Percentiles rank a stretch among this genome's conserved stretches.
phyloP scores from a whole-genome alignment of 148 eudicot species.

The Chenopodium quinoa region DNA sequence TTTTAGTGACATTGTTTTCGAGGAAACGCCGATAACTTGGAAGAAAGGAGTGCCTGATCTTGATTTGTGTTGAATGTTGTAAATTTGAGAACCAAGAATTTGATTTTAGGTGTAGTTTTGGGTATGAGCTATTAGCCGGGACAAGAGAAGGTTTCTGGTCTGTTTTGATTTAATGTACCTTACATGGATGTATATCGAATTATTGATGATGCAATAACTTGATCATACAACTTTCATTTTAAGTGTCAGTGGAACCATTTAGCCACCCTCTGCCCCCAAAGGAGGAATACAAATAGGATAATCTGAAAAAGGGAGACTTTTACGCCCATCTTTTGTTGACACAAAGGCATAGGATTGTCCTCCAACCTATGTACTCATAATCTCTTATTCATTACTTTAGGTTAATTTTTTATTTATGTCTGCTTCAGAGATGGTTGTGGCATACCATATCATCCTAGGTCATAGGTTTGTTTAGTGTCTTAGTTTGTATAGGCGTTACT shows the following conservation, averaged over 20 bases:
- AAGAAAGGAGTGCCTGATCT: no score
- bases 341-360: neutral
- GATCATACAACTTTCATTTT: neutral
- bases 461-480: no score
- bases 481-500: no score
- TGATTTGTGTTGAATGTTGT: no score
- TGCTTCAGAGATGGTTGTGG: neutral
- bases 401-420: neutral
- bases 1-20: no score
- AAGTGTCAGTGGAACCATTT: no score
- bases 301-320: neutral
- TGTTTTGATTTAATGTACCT: neutral
- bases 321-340: neutral
- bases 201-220: neutral
- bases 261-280: no score
- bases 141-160: neutral
- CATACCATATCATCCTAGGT: no score
- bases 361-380: neutral
- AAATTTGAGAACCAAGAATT: no score
- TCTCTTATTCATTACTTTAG: neutral
- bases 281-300: no score
- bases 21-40: no score
- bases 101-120: neutral
- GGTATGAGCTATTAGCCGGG: neutral
- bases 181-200: no score